Evolutionary conservation across 1,284 basidiomycete species (phyloP).

Genomic region (Apiotrichum gamsii): DNA sequence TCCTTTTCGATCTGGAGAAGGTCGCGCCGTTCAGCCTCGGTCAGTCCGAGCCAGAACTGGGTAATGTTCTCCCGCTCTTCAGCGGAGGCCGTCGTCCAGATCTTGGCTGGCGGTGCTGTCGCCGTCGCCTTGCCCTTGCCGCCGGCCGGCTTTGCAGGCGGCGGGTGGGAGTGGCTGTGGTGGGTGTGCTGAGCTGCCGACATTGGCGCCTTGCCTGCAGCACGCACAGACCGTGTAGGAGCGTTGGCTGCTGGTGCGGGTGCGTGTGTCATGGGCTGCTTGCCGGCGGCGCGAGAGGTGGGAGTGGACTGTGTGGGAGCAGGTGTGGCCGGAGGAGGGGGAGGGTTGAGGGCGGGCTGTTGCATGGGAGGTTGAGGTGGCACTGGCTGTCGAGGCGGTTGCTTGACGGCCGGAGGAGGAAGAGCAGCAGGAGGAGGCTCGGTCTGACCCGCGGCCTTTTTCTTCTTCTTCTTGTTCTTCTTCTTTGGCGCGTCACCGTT

Average conservation of each 20-base stretch:
- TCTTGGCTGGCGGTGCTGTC: slow-evolving; percentile 47
- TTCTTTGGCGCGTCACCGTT: slow-evolving; percentile 47
- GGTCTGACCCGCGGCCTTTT: slow-evolving; percentile 42
- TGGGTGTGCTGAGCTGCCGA: slow-evolving; percentile 56
- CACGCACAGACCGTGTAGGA: slow-evolving; percentile 48
- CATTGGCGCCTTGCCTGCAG: slow-evolving; percentile 50
- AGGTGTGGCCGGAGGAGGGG: slow-evolving; percentile 39
- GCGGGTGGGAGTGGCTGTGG: slow-evolving; percentile 51
- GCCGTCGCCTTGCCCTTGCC: slow-evolving; percentile 40
- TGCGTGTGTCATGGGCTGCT: slow-evolving; percentile 62
- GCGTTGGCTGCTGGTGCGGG: slow-evolving; percentile 39
- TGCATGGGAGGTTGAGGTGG: slow-evolving; percentile 31
- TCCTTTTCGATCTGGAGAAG: slow-evolving; percentile 97
- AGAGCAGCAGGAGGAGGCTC: slow-evolving; percentile 41
- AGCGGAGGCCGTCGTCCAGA: slow-evolving; percentile 80
- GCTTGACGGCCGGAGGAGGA: slow-evolving; percentile 35
- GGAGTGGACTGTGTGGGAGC: slow-evolving; percentile 50
- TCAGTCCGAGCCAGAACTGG: slow-evolving; percentile 89
- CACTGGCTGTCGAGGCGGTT: slow-evolving; percentile 33
- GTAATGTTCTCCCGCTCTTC: slow-evolving; percentile 96
- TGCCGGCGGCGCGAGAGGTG: slow-evolving; percentile 66
- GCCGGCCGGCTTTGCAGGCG: slow-evolving; percentile 40
- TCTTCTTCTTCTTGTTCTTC: slow-evolving; percentile 56
- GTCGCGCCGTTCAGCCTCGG: slow-evolving; percentile 78
- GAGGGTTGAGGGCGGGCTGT: slow-evolving; percentile 30